Evolutionary conservation across 2,329 filamentous ascomycete species (phyloP).

Genomic region (Verticillium longisporum): DNA sequence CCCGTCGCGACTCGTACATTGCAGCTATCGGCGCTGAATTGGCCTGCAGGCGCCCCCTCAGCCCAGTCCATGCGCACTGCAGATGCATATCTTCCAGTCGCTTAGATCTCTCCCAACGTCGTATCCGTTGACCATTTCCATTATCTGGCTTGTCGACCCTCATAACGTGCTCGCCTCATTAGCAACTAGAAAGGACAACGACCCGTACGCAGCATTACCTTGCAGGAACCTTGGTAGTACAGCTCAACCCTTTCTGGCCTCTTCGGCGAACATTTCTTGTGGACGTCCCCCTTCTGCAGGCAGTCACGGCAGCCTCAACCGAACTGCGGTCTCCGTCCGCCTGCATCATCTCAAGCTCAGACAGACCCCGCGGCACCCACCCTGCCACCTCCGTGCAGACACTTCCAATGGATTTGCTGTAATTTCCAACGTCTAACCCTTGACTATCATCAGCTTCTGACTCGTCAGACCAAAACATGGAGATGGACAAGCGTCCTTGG

Average conservation of each 20-base stretch:
- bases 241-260: not conserved
- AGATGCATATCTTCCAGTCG: not conserved
- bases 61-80: not conserved
- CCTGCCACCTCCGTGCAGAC: not conserved
- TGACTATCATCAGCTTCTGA: not conserved
- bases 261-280: not conserved
- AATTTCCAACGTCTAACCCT: not conserved
- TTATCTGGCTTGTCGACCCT: no score
- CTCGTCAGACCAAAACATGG: not conserved
- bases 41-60: not conserved
- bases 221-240: no score
- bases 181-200: no score
- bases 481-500: not conserved
- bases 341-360: not conserved
- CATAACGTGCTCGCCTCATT: no score
- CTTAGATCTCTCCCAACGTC: not conserved
- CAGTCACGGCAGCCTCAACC: not conserved
- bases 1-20: not conserved
- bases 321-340: not conserved
- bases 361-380: not conserved
- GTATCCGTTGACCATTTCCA: not conserved
- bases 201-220: no score
- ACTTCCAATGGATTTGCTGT: not conserved
- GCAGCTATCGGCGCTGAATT: not conserved
- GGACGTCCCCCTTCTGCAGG: not conserved